phyloP scores from a whole-genome alignment of 2,329 filamentous ascomycete genomes.

The Trichoderma pleuroti region DNA sequence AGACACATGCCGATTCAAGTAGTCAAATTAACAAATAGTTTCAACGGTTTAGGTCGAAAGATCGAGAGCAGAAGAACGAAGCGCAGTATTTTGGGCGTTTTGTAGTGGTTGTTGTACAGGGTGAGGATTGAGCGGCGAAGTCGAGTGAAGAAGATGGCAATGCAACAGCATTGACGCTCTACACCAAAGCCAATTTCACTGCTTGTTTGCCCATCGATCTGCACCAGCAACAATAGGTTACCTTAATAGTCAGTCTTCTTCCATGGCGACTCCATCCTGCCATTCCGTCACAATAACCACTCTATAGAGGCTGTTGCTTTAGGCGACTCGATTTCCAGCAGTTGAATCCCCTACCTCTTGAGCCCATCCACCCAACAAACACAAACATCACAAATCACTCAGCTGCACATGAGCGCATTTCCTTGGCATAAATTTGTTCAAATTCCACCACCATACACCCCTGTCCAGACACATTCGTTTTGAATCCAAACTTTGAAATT shows the following conservation, averaged over 20 bases:
- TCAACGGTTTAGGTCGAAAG: neutral
- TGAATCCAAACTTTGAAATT: slow-evolving; percentile 18
- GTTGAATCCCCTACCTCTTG: neutral
- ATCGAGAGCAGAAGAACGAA: neutral
- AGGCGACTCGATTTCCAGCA: neutral
- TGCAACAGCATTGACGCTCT: neutral
- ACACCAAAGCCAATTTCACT: fast-evolving
- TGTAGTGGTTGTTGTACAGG: neutral
- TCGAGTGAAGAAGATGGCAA: neutral
- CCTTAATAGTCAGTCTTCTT: neutral
- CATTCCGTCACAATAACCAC: neutral
- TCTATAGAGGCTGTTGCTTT: neutral
- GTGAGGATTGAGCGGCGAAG: neutral
- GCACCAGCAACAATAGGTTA: neutral
- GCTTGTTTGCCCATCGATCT: neutral
- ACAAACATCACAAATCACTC: neutral
- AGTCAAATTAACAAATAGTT: neutral
- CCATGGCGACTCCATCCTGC: neutral
- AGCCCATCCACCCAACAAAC: neutral
- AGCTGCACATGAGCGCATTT: neutral
- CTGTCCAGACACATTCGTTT: neutral
- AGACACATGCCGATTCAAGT: slow-evolving; percentile 44
- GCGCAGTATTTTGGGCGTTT: neutral
- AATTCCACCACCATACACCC: neutral
- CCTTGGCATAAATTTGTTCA: neutral